Percentiles rank a stretch among this genome's conserved stretches.
Conservation (phyloP, 805 yeast genomes). For the Wickerhamomyces chaumierensis region DNA sequence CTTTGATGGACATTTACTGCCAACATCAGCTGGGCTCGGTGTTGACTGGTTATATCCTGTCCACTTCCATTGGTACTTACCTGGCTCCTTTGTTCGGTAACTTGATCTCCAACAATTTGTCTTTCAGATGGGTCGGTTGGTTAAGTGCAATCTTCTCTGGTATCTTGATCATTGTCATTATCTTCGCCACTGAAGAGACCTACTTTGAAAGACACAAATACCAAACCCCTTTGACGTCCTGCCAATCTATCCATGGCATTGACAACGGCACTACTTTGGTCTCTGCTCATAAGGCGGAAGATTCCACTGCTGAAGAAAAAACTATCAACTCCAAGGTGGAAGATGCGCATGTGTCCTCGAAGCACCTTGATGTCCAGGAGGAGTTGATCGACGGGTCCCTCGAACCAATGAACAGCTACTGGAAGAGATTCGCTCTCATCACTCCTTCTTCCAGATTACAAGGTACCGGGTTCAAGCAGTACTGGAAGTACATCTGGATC, state of each 20-base stretch:
- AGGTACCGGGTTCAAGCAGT: constrained; percentile 61
- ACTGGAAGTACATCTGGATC: constrained; percentile 35
- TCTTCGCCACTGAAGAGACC: constrained; percentile 64
- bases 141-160: constrained; percentile 54
- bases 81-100: constrained; percentile 75
- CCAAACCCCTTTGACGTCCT: constrained; percentile 19
- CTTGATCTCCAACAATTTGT: constrained; percentile 44
- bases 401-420: constrained; percentile 31
- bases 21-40: constrained; percentile 69
- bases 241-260: constrained; percentile 9
- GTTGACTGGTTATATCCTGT: constrained; percentile 62
- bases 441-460: constrained; percentile 48
- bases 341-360: neutral
- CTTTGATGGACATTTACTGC: constrained; percentile 61
- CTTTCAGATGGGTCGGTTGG: constrained; percentile 79
- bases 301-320: constrained; percentile 9
- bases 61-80: constrained; percentile 68
- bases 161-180: constrained; percentile 37
- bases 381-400: constrained; percentile 27
- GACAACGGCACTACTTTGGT: constrained; percentile 9
- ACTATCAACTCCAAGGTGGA: constrained; percentile 4
- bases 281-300: constrained; percentile 2
- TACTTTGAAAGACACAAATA: constrained; percentile 44
- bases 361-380: constrained; percentile 5
- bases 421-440: constrained; percentile 34